Evolutionary conservation across 192 early-diverging fungal species (phyloP).

Genomic region (Dimargaris cristalligena): DNA sequence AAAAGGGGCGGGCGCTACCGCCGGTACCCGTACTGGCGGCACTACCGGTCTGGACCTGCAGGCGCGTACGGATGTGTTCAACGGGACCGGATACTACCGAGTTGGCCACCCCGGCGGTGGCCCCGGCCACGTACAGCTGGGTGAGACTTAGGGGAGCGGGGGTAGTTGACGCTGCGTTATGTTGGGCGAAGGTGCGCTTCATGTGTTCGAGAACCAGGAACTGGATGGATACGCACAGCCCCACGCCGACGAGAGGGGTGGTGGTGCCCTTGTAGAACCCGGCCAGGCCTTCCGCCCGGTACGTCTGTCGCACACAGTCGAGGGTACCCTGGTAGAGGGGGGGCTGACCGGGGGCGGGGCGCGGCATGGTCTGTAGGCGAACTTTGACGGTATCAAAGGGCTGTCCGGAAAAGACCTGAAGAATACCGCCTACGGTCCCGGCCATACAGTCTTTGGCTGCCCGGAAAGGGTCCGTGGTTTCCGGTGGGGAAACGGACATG

Average conservation of each 20-base stretch:
- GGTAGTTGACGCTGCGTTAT: slow-evolving; percentile 31
- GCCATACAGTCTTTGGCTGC: slow-evolving; percentile 59
- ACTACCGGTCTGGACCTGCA: slow-evolving; percentile 95
- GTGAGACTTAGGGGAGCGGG: slow-evolving; percentile 37
- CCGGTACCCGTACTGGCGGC: no score
- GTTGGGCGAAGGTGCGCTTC: slow-evolving; percentile 57
- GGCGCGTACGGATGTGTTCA: slow-evolving; percentile 87
- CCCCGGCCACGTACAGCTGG: slow-evolving; percentile 79
- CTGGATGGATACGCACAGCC: slow-evolving; percentile 95
- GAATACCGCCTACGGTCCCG: slow-evolving; percentile 56
- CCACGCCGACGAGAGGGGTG: slow-evolving; percentile 84
- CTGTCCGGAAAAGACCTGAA: slow-evolving; percentile 64
- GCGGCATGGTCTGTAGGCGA: slow-evolving; percentile 84
- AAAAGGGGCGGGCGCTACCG: slow-evolving; percentile 24
- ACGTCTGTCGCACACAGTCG: slow-evolving; percentile 76
- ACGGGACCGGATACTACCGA: slow-evolving; percentile 81
- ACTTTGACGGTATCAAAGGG: slow-evolving; percentile 74
- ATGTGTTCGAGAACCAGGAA: slow-evolving; percentile 76
- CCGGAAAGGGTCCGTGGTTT: slow-evolving; percentile 32
- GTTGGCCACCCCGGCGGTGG: slow-evolving; percentile 73
- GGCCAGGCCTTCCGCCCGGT: slow-evolving; percentile 56
- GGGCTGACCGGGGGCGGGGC: slow-evolving; percentile 34
- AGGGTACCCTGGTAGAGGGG: slow-evolving; percentile 62
- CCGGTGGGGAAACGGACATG: no score
- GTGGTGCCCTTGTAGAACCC: slow-evolving; percentile 92